These are phyloP conservation scores for Eragrostis curvula DNA, from an alignment of 176 grass and related monocot species.

Conservation along the genomic window DNA sequence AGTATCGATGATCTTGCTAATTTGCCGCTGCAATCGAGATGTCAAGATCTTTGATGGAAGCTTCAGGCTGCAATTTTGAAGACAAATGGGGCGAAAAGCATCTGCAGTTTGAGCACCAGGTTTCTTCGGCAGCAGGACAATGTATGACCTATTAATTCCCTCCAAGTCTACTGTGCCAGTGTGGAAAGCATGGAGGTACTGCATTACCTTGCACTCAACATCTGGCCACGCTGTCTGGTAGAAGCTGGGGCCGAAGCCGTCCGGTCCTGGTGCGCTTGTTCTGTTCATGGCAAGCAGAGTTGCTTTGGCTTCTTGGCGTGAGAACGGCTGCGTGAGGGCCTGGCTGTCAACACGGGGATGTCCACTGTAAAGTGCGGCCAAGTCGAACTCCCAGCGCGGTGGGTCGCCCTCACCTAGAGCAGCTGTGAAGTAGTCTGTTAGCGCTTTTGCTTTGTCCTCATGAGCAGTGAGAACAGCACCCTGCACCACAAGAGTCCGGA, in stretches of 20 bases:
- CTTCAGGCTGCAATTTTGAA: background rate
- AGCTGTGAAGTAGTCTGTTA: too few species aligned
- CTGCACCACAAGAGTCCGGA: too few species aligned
- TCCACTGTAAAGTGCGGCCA: too few species aligned
- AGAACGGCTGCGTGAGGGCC: too few species aligned
- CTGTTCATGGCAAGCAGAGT: background rate
- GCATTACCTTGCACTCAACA: rapidly evolving
- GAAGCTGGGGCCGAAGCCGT: background rate
- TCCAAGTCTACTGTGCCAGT: rapidly evolving
- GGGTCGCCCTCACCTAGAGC: too few species aligned
- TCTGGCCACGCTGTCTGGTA: background rate
- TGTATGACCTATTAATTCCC: background rate
- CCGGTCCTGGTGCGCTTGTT: background rate
- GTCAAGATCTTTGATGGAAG: too few species aligned
- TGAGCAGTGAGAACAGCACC: too few species aligned
- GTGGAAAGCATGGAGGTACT: background rate
- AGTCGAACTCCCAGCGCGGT: too few species aligned
- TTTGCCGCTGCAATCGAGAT: too few species aligned
- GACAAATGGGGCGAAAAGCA: background rate
- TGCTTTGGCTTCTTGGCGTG: too few species aligned
- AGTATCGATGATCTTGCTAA: background rate
- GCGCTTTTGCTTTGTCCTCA: too few species aligned
- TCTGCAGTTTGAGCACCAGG: rapidly evolving
- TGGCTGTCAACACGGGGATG: too few species aligned
- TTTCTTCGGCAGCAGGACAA: background rate